Conservation (phyloP, 306 rosid species). For the Leucaena leucocephala region DNA sequence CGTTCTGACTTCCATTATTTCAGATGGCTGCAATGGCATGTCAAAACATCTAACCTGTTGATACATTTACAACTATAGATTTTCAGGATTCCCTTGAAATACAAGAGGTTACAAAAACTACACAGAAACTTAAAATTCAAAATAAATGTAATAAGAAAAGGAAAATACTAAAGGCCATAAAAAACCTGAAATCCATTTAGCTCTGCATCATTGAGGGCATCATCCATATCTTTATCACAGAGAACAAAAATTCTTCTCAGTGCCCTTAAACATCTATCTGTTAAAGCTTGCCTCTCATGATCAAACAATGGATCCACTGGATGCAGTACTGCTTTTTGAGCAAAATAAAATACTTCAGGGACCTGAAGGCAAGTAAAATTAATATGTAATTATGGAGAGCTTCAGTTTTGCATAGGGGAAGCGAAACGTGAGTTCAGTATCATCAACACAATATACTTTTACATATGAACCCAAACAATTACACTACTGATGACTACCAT, state of each 20-base stretch:
- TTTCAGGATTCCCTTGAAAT: slow-evolving; percentile 33
- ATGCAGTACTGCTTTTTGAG: slow-evolving; percentile 90
- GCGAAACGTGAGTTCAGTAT: slow-evolving; percentile 14
- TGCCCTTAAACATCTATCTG: slow-evolving; percentile 74
- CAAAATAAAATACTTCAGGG: slow-evolving; percentile 87
- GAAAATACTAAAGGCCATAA: slow-evolving; percentile 24
- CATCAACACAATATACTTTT: slow-evolving; percentile 23
- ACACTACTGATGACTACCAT: slow-evolving; percentile 5
- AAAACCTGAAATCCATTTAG: slow-evolving; percentile 92
- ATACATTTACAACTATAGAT: slow-evolving; percentile 33
- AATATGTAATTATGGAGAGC: slow-evolving; percentile 29
- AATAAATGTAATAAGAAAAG: slow-evolving; percentile 26
- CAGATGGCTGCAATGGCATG: slow-evolving; percentile 72
- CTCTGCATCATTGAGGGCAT: slow-evolving; percentile 82
- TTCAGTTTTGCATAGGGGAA: slow-evolving; percentile 32
- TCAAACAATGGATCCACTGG: slow-evolving; percentile 85
- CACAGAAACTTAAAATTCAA: slow-evolving; percentile 23
- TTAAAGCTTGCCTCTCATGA: slow-evolving; percentile 63
- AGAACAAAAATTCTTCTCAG: slow-evolving; percentile 85
- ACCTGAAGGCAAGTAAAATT: slow-evolving; percentile 57
- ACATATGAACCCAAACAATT: slow-evolving; percentile 23
- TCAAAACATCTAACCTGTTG: slow-evolving; percentile 78
- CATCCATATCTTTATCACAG: slow-evolving; percentile 91
- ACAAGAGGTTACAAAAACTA: background rate
- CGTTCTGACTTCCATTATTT: slow-evolving; percentile 67